phyloP scores from a whole-genome alignment of 1,284 basidiomycete species.

The Pseudozyma flocculosa region DNA sequence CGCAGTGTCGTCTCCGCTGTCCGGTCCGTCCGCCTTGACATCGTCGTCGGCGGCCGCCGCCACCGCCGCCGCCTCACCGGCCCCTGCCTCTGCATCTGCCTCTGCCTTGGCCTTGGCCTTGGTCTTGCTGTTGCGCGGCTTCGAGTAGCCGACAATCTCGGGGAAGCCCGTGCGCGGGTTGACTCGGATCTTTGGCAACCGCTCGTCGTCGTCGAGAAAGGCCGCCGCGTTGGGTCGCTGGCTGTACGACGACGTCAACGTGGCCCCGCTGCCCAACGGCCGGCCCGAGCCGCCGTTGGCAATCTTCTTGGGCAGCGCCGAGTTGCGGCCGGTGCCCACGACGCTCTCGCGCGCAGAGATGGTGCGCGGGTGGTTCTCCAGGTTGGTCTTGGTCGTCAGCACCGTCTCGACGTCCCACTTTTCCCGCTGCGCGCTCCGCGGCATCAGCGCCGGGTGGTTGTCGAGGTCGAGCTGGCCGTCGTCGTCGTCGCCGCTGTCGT shows the following conservation, averaged over 20 bases:
- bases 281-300: slow-evolving; percentile 15
- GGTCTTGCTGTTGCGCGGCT: slow-evolving; percentile 8
- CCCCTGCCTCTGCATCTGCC: slow-evolving; percentile 10
- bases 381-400: slow-evolving; percentile 52
- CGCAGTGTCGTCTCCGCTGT: no score
- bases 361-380: slow-evolving; percentile 55
- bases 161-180: slow-evolving; percentile 52
- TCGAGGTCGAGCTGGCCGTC: slow-evolving; percentile 60
- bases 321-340: slow-evolving; percentile 9
- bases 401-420: slow-evolving; percentile 58
- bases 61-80: neutral
- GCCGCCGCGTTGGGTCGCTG: slow-evolving; percentile 22
- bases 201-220: slow-evolving; percentile 24
- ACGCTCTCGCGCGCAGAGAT: slow-evolving; percentile 44
- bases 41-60: neutral
- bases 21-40: neutral
- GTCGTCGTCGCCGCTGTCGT: slow-evolving; percentile 66
- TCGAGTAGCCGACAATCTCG: slow-evolving; percentile 46
- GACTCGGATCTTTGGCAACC: slow-evolving; percentile 45
- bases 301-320: slow-evolving; percentile 1
- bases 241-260: slow-evolving; percentile 24
- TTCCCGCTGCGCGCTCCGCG: slow-evolving; percentile 36
- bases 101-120: slow-evolving; percentile 5
- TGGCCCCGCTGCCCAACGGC: slow-evolving; percentile 2
- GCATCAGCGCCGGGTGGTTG: slow-evolving; percentile 33